These are phyloP conservation scores for Monotropa hypopitys DNA, from an alignment of 179 eudicot genomes.

Conservation along the genomic window DNA sequence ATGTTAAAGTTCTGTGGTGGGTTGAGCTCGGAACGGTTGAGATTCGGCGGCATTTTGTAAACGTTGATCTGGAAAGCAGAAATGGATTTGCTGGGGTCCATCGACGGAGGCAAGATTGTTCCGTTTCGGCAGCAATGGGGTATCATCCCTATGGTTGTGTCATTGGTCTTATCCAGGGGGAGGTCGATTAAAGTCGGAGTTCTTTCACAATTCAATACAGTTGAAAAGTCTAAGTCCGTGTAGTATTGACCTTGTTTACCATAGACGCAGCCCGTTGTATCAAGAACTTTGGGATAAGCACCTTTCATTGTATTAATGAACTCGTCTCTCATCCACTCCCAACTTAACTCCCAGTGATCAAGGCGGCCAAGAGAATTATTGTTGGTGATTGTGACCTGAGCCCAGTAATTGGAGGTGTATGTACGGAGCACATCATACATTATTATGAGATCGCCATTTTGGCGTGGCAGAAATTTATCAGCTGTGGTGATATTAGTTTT, in stretches of 20 bases:
- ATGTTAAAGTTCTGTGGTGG: constrained; percentile 92
- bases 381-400: constrained; percentile 78
- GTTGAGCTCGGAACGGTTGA: constrained; percentile 45
- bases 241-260: constrained; percentile 60
- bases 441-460: constrained; percentile 76
- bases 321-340: constrained; percentile 96
- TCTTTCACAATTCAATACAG: constrained; percentile 58
- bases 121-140: constrained; percentile 89
- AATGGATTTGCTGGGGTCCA: constrained; percentile 66
- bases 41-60: constrained; percentile 73
- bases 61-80: constrained; percentile 65
- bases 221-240: constrained; percentile 52
- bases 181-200: constrained; percentile 75
- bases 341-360: constrained; percentile 79
- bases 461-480: constrained; percentile 59
- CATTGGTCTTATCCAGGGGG: constrained; percentile 55
- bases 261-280: constrained; percentile 35
- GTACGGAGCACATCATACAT: constrained; percentile 67
- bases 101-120: constrained; percentile 64
- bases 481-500: constrained; percentile 34
- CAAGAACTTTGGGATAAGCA: constrained; percentile 61
- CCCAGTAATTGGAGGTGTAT: constrained; percentile 58
- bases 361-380: constrained; percentile 86
- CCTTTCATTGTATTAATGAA: constrained; percentile 70
- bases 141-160: constrained; percentile 50